Evolutionary conservation across 371 early-diverging fungal species (phyloP).

Genomic region (Rhizopus stolonifer): DNA sequence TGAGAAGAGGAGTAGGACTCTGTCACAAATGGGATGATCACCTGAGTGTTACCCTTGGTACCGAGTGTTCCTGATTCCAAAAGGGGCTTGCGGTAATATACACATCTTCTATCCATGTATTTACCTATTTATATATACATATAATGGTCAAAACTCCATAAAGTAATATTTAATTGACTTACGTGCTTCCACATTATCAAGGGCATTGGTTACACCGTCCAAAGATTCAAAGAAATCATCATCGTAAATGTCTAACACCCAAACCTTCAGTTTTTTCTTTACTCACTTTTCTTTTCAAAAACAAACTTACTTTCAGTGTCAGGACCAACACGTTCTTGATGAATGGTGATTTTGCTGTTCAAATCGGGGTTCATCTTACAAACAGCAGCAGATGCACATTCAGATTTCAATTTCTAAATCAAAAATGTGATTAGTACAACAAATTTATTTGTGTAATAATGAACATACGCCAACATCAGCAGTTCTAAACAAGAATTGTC

Average conservation of each 20-base stretch:
- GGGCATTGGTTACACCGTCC: slow-evolving; percentile 97
- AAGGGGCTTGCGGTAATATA: slow-evolving; percentile 93
- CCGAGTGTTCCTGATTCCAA: slow-evolving; percentile 99
- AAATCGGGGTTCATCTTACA: slow-evolving; percentile 91
- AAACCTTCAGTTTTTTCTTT: too few species aligned
- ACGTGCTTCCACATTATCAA: slow-evolving; percentile 99
- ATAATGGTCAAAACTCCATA: background rate
- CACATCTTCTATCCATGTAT: slow-evolving; percentile 98
- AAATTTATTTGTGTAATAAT: background rate
- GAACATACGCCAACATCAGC: slow-evolving; percentile 78
- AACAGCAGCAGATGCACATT: slow-evolving; percentile 92
- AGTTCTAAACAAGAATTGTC: slow-evolving; percentile 97
- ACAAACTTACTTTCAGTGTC: slow-evolving; percentile 84
- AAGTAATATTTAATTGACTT: slow-evolving; percentile 31
- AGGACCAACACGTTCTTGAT: slow-evolving; percentile 94
- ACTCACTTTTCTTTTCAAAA: background rate
- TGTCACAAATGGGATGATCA: slow-evolving; percentile 92
- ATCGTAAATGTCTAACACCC: slow-evolving; percentile 73
- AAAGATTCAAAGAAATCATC: slow-evolving; percentile 92
- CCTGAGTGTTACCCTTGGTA: slow-evolving; percentile 99
- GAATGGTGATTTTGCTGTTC: slow-evolving; percentile 75
- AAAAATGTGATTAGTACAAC: background rate
- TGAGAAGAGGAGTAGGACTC: slow-evolving; percentile 99
- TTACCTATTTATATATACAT: slow-evolving; percentile 20
- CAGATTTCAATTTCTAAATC: slow-evolving; percentile 87